Evolutionary conservation across 768 basidiomycete species (phyloP).

Genomic region (Russula abietina): DNA sequence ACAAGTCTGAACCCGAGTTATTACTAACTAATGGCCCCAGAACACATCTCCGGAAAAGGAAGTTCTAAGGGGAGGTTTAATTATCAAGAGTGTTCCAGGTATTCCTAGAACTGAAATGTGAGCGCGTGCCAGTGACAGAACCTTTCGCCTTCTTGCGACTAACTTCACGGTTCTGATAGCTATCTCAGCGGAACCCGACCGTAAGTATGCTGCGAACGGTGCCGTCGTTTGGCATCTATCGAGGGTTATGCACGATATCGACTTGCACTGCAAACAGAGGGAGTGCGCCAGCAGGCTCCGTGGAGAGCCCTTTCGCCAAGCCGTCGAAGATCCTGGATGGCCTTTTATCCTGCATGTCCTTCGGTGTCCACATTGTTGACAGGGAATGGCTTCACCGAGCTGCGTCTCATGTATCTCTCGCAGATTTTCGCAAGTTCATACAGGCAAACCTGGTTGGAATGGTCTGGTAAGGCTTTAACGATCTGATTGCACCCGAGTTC

Average conservation of each 20-base stretch:
- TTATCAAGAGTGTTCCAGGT: constrained; percentile 13
- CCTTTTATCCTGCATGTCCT: constrained; percentile 7
- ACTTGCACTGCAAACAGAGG: constrained; percentile 1
- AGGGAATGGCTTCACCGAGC: constrained; percentile 10
- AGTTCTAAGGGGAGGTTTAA: constrained; percentile 5
- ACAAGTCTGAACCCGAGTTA: background rate
- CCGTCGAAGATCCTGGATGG: constrained; percentile 3
- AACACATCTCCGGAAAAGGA: constrained; percentile 10
- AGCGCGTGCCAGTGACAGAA: background rate
- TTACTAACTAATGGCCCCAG: background rate
- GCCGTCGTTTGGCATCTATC: constrained; percentile 11
- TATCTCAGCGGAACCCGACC: constrained; percentile 1
- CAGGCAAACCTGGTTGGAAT: constrained; percentile 1
- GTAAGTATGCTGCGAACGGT: constrained; percentile 5
- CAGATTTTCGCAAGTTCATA: constrained; percentile 7
- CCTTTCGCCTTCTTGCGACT: background rate
- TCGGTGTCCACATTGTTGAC: constrained; percentile 5
- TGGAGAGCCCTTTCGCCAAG: background rate
- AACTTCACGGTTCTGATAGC: background rate
- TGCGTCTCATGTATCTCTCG: background rate
- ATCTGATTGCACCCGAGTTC: background rate
- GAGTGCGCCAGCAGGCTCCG: background rate
- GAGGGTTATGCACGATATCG: constrained; percentile 12
- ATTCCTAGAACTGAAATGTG: constrained; percentile 16
- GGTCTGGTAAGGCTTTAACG: constrained; percentile 3